Percentiles rank a stretch among this genome's conserved stretches.
Evolutionary conservation across 306 rosid genomes (phyloP).

Genomic region (Vigna radiata): DNA sequence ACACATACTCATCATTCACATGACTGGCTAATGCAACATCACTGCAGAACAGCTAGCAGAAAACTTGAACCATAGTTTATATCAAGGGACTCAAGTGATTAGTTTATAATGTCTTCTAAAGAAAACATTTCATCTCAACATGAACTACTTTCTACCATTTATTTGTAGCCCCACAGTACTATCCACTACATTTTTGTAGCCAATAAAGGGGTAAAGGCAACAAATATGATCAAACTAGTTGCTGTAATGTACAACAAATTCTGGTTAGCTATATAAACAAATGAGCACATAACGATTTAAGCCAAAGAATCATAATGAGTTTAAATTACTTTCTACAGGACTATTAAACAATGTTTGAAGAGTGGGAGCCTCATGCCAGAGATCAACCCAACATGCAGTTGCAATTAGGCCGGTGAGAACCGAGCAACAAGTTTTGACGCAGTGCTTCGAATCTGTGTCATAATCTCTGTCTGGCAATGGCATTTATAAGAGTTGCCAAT

Average conservation of each 20-base stretch:
- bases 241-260: slow-evolving; percentile 52
- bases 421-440: slow-evolving; percentile 31
- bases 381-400: slow-evolving; percentile 35
- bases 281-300: slow-evolving; percentile 44
- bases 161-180: slow-evolving; percentile 39
- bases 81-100: not conserved
- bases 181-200: slow-evolving; percentile 37
- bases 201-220: slow-evolving; percentile 39
- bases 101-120: not conserved
- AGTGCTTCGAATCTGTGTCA: slow-evolving; percentile 20
- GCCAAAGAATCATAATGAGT: slow-evolving; percentile 51
- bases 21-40: slow-evolving; percentile 19
- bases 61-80: not conserved
- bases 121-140: slow-evolving; percentile 25
- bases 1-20: not conserved
- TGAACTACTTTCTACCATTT: slow-evolving; percentile 35
- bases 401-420: slow-evolving; percentile 38
- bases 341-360: slow-evolving; percentile 37
- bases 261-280: slow-evolving; percentile 51
- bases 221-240: slow-evolving; percentile 36
- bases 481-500: slow-evolving; percentile 87
- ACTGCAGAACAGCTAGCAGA: not conserved
- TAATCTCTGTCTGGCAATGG: not conserved
- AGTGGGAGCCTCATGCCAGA: slow-evolving; percentile 21
- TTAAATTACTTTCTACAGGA: slow-evolving; percentile 49